Evolutionary conservation across 1,139 yeast species (phyloP).

Genomic region (Candida labiduridarum): DNA sequence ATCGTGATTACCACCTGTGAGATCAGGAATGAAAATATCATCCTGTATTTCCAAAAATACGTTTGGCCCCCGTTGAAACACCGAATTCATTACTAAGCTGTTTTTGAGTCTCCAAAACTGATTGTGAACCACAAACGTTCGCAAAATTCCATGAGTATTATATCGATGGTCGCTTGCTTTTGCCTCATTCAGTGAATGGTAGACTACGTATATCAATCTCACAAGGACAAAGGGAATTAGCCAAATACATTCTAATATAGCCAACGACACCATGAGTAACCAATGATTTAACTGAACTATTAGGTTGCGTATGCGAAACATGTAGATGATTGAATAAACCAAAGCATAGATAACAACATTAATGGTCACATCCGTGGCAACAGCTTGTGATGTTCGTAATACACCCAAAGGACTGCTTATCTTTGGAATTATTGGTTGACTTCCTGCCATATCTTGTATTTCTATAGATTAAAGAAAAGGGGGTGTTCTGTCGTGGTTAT

Average conservation of each 20-base stretch:
- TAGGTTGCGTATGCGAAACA: slow-evolving; percentile 10
- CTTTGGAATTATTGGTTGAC: slow-evolving; percentile 5
- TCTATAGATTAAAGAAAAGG: neutral
- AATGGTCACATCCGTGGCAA: slow-evolving; percentile 11
- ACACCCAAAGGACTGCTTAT: slow-evolving; percentile 9
- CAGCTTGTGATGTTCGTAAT: slow-evolving; percentile 8
- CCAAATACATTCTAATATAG: slow-evolving; percentile 7
- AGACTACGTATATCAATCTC: slow-evolving; percentile 9
- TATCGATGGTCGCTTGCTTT: slow-evolving; percentile 11
- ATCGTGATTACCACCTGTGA: slow-evolving; percentile 2
- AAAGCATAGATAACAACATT: slow-evolving; percentile 11
- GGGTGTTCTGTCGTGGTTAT: neutral
- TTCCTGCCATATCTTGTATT: slow-evolving; percentile 1
- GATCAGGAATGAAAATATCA: slow-evolving; percentile 4
- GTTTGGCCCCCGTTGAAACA: slow-evolving; percentile 13
- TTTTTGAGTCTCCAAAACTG: slow-evolving; percentile 11
- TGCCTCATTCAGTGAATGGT: slow-evolving; percentile 8
- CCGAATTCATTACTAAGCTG: slow-evolving; percentile 11
- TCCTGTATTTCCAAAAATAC: slow-evolving; percentile 11
- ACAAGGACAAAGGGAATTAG: slow-evolving; percentile 9
- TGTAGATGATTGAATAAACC: slow-evolving; percentile 7
- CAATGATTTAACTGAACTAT: slow-evolving; percentile 4
- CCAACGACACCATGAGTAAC: slow-evolving; percentile 1
- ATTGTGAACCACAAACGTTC: slow-evolving; percentile 12
- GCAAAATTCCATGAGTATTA: slow-evolving; percentile 13